Base-by-base conservation (phyloP, 2,329 filamentous ascomycete genomes). In the Cladophialophora bantiana region DNA sequence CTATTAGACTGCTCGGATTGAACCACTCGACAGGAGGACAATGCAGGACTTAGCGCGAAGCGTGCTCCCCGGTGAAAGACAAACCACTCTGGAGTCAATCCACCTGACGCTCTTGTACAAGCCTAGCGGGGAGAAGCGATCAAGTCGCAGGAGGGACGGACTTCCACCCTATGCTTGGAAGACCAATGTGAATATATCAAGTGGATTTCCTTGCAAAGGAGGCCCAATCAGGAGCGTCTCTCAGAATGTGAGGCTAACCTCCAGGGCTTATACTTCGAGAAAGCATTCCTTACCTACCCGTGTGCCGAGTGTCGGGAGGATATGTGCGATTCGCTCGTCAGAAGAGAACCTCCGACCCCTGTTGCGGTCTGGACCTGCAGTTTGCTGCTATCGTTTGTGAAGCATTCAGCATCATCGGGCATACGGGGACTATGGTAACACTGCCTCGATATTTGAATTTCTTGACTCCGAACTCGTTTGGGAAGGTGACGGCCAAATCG, bases 351-450 rank as follows among this genome's bases (percentile, higher is more conserved):
- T 20, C n/a, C 10, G 18, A 50, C n/a, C 45, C 45, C 45, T 50
- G 45, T 50, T 18, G n/a, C 26, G 45, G 26, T 26, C 26, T 50
- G 45, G 45, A 50, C 45, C 45, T 50, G 45, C 45, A 50, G 59
- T 61, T 61, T 61, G 59, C 59, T 61, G 35, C 59, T 42, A 38
- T 53, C 18, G 18, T 61, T 20, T 26, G 59, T 61, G 48, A 61
- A 52, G 59, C 59, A 32, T 20, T 61, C 45, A 52, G 58, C 58
- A 53, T 53, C 58, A 20, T 40, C 59, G 32, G 45, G 52, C 32
- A 52, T 7, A 53, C 45, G 59, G 48, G n/a, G 40, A 18, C 10
- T 35, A 26, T 15, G 59, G 59, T 53, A 53, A 61, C 59, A 61
- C 59, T 61, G 59, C 59, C 59, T 53, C 48, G 45, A 38, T 53